These are phyloP conservation scores for Barnettozyma pratensis DNA, from an alignment of 805 yeast genomes.

Conservation along the genomic window DNA sequence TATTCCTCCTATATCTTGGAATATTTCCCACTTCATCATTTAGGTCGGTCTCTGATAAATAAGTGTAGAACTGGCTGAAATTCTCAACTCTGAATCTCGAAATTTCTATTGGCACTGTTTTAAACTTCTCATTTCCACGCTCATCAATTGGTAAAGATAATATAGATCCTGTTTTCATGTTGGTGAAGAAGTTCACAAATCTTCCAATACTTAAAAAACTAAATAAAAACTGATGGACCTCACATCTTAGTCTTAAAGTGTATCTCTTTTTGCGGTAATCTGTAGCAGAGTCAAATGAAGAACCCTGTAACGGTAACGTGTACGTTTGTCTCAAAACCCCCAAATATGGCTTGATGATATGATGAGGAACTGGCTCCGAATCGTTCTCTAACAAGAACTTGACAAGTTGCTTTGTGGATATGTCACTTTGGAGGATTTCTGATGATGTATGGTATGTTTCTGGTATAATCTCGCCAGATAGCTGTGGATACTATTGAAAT, in stretches of 20 bases:
- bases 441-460: neutral
- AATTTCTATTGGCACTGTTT: slow-evolving; percentile 4
- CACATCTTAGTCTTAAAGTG: slow-evolving; percentile 7
- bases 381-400: no score
- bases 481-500: neutral
- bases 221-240: slow-evolving; percentile 6
- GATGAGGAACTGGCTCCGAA: neutral
- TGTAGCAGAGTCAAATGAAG: slow-evolving; percentile 5
- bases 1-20: slow-evolving; percentile 2
- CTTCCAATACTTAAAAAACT: neutral
- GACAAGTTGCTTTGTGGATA: neutral
- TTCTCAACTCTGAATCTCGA: slow-evolving; percentile 7
- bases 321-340: slow-evolving; percentile 2
- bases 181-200: slow-evolving; percentile 3
- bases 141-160: slow-evolving; percentile 8
- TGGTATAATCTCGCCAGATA: neutral
- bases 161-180: neutral
- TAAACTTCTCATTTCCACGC: neutral
- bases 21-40: neutral
- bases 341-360: slow-evolving; percentile 2
- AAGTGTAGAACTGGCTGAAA: neutral
- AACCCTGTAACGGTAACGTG: slow-evolving; percentile 9
- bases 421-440: neutral
- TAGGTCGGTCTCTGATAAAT: neutral
- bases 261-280: slow-evolving; percentile 6